phyloP scores from a whole-genome alignment of 2,329 filamentous ascomycete species.

The Davidsoniella australis region DNA sequence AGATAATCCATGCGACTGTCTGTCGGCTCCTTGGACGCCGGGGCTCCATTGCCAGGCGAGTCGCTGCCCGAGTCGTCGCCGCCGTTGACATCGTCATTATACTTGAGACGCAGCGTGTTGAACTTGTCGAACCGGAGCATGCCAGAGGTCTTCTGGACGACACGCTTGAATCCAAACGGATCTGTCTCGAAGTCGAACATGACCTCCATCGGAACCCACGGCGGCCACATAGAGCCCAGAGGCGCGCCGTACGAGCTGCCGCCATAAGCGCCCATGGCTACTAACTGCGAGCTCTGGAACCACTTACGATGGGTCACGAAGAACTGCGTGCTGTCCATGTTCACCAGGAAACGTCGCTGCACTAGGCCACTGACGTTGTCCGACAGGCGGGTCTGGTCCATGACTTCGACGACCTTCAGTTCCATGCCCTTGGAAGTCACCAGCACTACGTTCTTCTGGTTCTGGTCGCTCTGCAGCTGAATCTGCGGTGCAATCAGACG shows the following conservation, averaged over 20 bases:
- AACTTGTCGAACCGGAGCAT: conserved; percentile 93
- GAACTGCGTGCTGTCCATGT: conserved; percentile 96
- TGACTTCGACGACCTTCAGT: conserved; percentile 90
- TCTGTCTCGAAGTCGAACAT: conserved; percentile 94
- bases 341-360: conserved; percentile 80
- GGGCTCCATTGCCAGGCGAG: conserved; percentile 6
- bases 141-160: conserved; percentile 92
- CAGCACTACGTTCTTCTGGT: conserved; percentile 90
- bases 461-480: conserved; percentile 95
- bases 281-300: conserved; percentile 56
- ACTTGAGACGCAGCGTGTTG: conserved; percentile 91
- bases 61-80: conserved; percentile 28
- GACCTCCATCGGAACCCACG: conserved; percentile 95
- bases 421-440: conserved; percentile 96
- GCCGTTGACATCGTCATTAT: conserved; percentile 78
- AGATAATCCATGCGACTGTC: conserved; percentile 88
- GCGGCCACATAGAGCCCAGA: conserved; percentile 77
- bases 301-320: conserved; percentile 92
- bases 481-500: conserved; percentile 94
- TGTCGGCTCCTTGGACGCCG: conserved; percentile 33
- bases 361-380: conserved; percentile 91
- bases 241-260: conserved; percentile 83
- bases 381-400: conserved; percentile 85
- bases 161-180: conserved; percentile 93
- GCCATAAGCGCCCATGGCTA: conserved; percentile 64